phyloP scores from a whole-genome alignment of 2,329 filamentous ascomycete species.

The Ophiostoma triangulosporum region DNA sequence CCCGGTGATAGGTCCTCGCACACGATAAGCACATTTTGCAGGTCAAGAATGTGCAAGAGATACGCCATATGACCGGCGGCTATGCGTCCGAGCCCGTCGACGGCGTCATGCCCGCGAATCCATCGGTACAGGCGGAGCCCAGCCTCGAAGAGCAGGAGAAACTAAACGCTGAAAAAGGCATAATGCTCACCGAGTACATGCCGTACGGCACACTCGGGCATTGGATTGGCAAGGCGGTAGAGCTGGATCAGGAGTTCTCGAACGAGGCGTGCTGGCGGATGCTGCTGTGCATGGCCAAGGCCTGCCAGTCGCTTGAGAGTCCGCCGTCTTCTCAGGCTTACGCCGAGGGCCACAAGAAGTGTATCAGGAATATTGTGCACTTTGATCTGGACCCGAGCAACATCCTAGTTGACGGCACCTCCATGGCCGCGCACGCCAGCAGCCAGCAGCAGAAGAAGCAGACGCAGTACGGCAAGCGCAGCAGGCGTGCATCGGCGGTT shows the following conservation, averaged over 20 bases:
- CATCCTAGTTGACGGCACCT: slow-evolving; percentile 7
- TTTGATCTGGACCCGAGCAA: slow-evolving; percentile 10
- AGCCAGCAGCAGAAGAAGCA: background rate
- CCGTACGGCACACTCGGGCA: slow-evolving; percentile 5
- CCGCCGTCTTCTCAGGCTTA: slow-evolving; percentile 7
- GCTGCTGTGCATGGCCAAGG: slow-evolving; percentile 12
- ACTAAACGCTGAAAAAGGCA: background rate
- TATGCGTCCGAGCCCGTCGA: background rate
- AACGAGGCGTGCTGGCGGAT: slow-evolving; percentile 11
- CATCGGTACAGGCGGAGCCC: background rate
- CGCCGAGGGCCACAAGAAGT: no score
- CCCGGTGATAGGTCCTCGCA: background rate
- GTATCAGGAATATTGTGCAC: background rate
- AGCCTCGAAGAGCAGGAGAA: background rate
- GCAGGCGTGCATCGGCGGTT: no score
- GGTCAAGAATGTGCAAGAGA: background rate
- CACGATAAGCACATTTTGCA: slow-evolving; percentile 9
- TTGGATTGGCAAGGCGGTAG: slow-evolving; percentile 6
- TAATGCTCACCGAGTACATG: slow-evolving; percentile 11
- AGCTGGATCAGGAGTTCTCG: background rate
- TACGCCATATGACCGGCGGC: slow-evolving; percentile 3
- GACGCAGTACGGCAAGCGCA: no score
- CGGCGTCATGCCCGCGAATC: slow-evolving; percentile 1
- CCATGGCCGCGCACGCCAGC: background rate
- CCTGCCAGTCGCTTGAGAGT: slow-evolving; percentile 11